Evolutionary conservation across 2,329 filamentous ascomycete genomes (phyloP), one percentile per base, ranked within the genome.

Genomic region (Lecanicillium sp.): DNA sequence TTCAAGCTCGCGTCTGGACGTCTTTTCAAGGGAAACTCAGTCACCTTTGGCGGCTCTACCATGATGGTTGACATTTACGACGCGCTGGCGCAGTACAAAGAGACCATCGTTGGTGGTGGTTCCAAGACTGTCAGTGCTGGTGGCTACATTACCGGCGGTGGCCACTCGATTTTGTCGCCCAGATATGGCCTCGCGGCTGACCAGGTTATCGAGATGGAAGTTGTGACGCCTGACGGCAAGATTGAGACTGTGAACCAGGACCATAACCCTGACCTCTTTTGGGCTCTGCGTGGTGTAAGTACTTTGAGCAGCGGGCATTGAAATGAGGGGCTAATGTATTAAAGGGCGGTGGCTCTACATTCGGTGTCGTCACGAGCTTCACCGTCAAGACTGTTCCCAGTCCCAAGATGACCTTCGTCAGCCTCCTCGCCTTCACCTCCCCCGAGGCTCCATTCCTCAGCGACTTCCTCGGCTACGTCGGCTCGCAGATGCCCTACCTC

Each of bases 151-250:
- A 78, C 79, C 12, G 81, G 80, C 0, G 82, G 78, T 2, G 82
- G 82, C 0, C 81, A 86, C 58, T 74, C 70, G 0, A 60, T 76
- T 0, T 62, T 84, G 1, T 63, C 67, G 0, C 72, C 77, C 0
- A 67, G 64, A 2, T 76, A 75, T 52, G 82, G 83, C 0, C 62
- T 86, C n/a, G 81, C 66, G 2, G 78, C 76, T 1, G 83, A 86
- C 54, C 74, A 84, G 35, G 75, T 81, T 2, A 61, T 85, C 3
- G 70, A 81, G 54, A 71, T 77, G 62, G 72, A 80, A 24, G 63
- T 83, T 0, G 73, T 85, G 1, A 76, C 74, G 0, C 73, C 74
- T 0, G 55, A 56, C 3, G 79, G 81, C 0, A 58, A 72, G 6
- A 65, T 77, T 5, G 35, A 81, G 2, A 70, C 65, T 0, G 70